A percentile compares a stretch with the other conserved stretches of the same genome.
Evolutionary conservation across 2,329 filamentous ascomycete species (phyloP).

Genomic region (Apiospora phragmitis): DNA sequence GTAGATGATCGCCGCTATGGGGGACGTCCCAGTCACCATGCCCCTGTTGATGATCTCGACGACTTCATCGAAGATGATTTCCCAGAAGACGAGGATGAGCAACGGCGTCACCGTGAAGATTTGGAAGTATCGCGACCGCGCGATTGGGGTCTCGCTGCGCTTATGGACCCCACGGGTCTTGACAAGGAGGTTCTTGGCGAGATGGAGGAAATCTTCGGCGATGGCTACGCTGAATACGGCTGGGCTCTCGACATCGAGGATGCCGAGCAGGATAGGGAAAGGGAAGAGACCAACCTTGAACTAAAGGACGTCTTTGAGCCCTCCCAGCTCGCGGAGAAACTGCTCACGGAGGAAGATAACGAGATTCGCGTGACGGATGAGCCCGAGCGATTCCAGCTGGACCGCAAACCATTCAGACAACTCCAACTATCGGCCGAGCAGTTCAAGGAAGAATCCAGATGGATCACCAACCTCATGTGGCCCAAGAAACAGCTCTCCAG

Average conservation of each 20-base stretch:
- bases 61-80: constrained; percentile 98
- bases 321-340: constrained; percentile 88
- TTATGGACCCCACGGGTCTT: constrained; percentile 79
- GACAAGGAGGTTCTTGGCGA: constrained; percentile 93
- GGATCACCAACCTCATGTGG: constrained; percentile 90
- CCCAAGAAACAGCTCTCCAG: constrained; percentile 76
- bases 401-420: constrained; percentile 84
- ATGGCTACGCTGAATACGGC: constrained; percentile 92
- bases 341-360: constrained; percentile 95
- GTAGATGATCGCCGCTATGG: constrained; percentile 50
- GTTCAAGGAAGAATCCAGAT: constrained; percentile 84
- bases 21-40: constrained; percentile 54
- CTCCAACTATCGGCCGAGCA: constrained; percentile 80
- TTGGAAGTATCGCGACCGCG: constrained; percentile 83
- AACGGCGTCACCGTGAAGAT: constrained; percentile 76
- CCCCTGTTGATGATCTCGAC: constrained; percentile 77
- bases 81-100: constrained; percentile 80
- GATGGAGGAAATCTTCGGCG: constrained; percentile 94
- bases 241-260: constrained; percentile 92
- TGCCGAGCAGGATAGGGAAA: constrained; percentile 75
- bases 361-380: constrained; percentile 84
- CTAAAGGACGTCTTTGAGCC: constrained; percentile 98
- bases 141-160: constrained; percentile 66
- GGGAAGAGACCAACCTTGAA: constrained; percentile 82
- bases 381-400: constrained; percentile 91